phyloP scores from a whole-genome alignment of 1,139 yeast species.

The Barnettozyma hawaiiensis region DNA sequence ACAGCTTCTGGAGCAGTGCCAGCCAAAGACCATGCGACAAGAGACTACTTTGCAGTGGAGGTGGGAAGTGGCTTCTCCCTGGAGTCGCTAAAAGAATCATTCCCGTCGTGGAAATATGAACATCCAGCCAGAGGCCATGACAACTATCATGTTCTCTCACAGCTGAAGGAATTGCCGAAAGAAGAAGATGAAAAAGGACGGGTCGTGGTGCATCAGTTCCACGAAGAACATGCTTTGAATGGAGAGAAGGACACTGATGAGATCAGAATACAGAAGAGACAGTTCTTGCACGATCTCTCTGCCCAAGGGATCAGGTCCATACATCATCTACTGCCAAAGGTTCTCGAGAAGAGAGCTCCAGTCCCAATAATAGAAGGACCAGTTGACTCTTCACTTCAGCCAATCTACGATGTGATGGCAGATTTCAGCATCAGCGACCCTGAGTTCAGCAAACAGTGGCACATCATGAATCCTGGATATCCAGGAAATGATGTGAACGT shows the following conservation, averaged over 20 bases:
- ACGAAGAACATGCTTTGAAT: constrained; percentile 7
- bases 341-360: constrained; percentile 28
- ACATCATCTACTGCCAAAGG: constrained; percentile 20
- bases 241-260: constrained; percentile 17
- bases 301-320: constrained; percentile 20
- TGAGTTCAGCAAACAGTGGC: constrained; percentile 82
- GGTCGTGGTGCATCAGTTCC: constrained; percentile 9
- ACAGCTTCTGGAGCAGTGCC: constrained; percentile 26
- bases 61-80: constrained; percentile 31
- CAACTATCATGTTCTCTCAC: constrained; percentile 58
- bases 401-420: constrained; percentile 40
- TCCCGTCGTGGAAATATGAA: constrained; percentile 46
- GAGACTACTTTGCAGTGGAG: constrained; percentile 55
- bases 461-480: constrained; percentile 60
- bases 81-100: constrained; percentile 16
- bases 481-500: constrained; percentile 88
- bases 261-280: constrained; percentile 10
- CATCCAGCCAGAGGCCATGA: constrained; percentile 55
- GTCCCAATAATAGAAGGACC: constrained; percentile 19
- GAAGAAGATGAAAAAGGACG: too few relatives aligned
- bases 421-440: constrained; percentile 74
- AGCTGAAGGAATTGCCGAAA: constrained; percentile 29
- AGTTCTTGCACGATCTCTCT: constrained; percentile 30
- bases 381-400: constrained; percentile 44
- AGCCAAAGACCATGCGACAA: constrained; percentile 28